phyloP scores from a whole-genome alignment of 1,139 yeast genomes.

The Taphrina communis region DNA sequence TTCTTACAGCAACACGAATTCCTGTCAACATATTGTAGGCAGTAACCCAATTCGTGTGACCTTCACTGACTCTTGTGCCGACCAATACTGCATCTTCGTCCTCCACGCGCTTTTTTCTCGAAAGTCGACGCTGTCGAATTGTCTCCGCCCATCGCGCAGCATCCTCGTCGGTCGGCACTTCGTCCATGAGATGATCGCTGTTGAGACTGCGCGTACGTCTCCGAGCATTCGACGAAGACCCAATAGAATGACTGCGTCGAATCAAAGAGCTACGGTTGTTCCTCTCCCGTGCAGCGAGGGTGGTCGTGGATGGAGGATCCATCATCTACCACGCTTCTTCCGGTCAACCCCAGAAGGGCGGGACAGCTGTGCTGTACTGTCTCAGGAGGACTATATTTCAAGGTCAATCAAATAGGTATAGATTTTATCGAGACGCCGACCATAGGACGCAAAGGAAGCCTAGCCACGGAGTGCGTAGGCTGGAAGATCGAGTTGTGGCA shows the following conservation, averaged over 20 bases:
- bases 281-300: slow-evolving; percentile 11
- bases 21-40: slow-evolving; percentile 98
- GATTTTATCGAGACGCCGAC: too few relatives aligned
- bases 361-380: not conserved
- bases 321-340: not conserved
- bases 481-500: not conserved
- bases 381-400: not conserved
- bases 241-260: slow-evolving; percentile 32
- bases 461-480: not conserved
- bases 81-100: slow-evolving; percentile 66
- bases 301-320: slow-evolving; percentile 3
- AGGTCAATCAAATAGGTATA: too few relatives aligned
- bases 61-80: slow-evolving; percentile 85
- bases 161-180: slow-evolving; percentile 40
- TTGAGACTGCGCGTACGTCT: slow-evolving; percentile 30
- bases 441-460: not conserved
- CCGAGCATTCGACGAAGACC: slow-evolving; percentile 26
- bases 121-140: slow-evolving; percentile 52
- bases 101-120: slow-evolving; percentile 56
- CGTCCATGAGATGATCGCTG: slow-evolving; percentile 30
- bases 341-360: slow-evolving; percentile 2
- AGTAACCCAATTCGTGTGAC: slow-evolving; percentile 89
- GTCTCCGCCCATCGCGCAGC: slow-evolving; percentile 44
- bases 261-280: slow-evolving; percentile 6
- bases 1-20: slow-evolving; percentile 67